These are phyloP conservation scores for Monosporascus sp. DNA, from an alignment of 2,329 filamentous ascomycete genomes.

Conservation along the genomic window DNA sequence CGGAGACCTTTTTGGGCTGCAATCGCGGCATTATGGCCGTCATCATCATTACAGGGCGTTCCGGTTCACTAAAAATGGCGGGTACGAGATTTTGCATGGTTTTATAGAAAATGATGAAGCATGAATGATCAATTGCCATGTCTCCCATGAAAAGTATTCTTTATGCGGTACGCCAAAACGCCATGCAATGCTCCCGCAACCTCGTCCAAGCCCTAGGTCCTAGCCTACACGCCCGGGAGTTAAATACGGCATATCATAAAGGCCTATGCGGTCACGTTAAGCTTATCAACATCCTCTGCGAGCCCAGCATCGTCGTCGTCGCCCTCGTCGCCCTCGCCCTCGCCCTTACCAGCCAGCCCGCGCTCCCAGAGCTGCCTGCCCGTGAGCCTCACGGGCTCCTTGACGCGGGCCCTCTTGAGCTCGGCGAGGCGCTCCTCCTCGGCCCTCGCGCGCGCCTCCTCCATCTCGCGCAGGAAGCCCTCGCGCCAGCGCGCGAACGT, in stretches of 20 bases:
- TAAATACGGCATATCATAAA: background rate
- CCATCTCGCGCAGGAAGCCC: slow-evolving; percentile 73
- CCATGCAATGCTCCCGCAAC: background rate
- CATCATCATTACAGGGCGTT: background rate
- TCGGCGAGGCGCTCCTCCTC: slow-evolving; percentile 79
- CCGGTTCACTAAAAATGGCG: background rate
- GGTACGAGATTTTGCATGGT: background rate
- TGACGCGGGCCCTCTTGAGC: slow-evolving; percentile 71
- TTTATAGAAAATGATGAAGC: background rate
- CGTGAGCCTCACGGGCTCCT: slow-evolving; percentile 68
- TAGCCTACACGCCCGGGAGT: background rate
- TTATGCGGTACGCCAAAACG: background rate
- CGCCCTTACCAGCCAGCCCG: slow-evolving; percentile 63
- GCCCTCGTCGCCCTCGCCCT: slow-evolving; percentile 60
- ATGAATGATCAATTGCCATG: background rate
- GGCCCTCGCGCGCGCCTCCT: slow-evolving; percentile 61
- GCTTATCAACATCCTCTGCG: slow-evolving; percentile 59
- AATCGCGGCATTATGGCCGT: background rate
- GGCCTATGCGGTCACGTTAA: slow-evolving; percentile 60
- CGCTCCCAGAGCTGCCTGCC: slow-evolving; percentile 76
- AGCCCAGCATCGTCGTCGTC: slow-evolving; percentile 57
- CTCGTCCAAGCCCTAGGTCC: background rate
- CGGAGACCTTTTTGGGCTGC: background rate
- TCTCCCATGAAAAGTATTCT: background rate
- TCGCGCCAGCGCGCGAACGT: slow-evolving; percentile 80